Base-by-base conservation (phyloP, 257 asterid species). In the Hygrophila difformis region DNA sequence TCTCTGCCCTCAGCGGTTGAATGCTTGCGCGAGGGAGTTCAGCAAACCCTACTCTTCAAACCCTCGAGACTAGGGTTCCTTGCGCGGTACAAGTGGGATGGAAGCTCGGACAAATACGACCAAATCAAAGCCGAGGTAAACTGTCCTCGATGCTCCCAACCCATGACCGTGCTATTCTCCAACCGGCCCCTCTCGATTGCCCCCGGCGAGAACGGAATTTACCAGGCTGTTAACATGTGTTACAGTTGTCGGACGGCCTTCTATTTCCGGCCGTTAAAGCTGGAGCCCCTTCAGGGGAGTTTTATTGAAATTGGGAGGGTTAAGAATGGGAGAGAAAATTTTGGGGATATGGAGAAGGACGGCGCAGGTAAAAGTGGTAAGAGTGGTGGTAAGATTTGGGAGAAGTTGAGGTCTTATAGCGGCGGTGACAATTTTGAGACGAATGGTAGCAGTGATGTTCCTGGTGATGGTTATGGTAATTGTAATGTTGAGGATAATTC, bases 231-330 rank as follows among this genome's bases (percentile, higher is more conserved):
- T 26, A 87, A 78, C 59, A 64, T 84, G 72, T 87, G 97, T 55
- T 66, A 64, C 38, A 51, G 55, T 41, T 87, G 97, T 41, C 73
- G 95, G 33, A 84, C 95, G 17, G 97, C 95, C 12, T 78, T 71
- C 60, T 87, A 87, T 57, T 83, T 87, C 51, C 71, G 92, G n/a
- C 95, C 97, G 39, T 62, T 71, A 42, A 83, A 76, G 77, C 57
- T 87, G 66, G 91, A 80, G 65, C 97, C 97, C 14, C 62, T 87
- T 70, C 92, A 78, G 60, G 97, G 97, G 56, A 83, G 70, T 64
- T 87, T 87, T 43, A 39, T 80, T 45, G 97, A 87, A 86, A 76
- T 87, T 60, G 97, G 97, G 55, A 78, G 79, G 72, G 80, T 87
- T 47, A 87, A 65, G 72, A 75, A 70, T 6, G 70, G 59, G 55